Base-by-base conservation (phyloP, 2,329 filamentous ascomycete genomes). In the Neocatenulostroma microsporum region DNA sequence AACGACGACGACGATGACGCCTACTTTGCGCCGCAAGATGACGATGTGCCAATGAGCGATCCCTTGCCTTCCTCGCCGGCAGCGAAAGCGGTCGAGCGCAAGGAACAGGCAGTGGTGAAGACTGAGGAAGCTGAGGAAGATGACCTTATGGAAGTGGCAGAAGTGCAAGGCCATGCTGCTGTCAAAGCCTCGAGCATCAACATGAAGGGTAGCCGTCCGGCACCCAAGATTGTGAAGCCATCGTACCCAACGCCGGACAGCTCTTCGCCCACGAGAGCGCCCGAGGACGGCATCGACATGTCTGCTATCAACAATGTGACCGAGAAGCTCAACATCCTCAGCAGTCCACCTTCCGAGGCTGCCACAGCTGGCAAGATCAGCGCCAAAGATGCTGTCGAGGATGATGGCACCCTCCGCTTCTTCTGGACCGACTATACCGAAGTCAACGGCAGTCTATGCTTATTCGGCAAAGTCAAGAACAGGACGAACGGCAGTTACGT, bases 391-490 rank as follows among this genome's bases (percentile, higher is more conserved):
- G 87, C 84, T n/a, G 66, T 94, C n/a, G 89, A 96, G 59, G 79
- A 84, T 45, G 88, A 98, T 54, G 91, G 89, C 23, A 93, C 84
- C 50, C 70, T 98, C 20, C 81, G 82, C 49, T 86, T 98, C 68
- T 98, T 95, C 67, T 98, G 91, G 91, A 82, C 84, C 6, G 91
- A 98, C 62, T 98, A 94, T 55, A 86, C 82, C 1, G 91, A 98
- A 57, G 70, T 94, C 57, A 87, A 88, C 53, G 89, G 89, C 41
- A 91, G 80, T 49, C 68, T 98, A 7, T 96, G 87, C 59, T 73
- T 98, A 9, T 96, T 98, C 56, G 91, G 91, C 46, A 98, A 98
- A 58, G 89, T 95, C 17, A 78, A 87, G 52, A 87, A 95, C 66
- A 94, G 88, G 61, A 82, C 79, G 52, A 84, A 77, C 2, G 79